Base-by-base conservation (phyloP, 108 stramenopile genomes). In the Skeletonema menzelii region DNA sequence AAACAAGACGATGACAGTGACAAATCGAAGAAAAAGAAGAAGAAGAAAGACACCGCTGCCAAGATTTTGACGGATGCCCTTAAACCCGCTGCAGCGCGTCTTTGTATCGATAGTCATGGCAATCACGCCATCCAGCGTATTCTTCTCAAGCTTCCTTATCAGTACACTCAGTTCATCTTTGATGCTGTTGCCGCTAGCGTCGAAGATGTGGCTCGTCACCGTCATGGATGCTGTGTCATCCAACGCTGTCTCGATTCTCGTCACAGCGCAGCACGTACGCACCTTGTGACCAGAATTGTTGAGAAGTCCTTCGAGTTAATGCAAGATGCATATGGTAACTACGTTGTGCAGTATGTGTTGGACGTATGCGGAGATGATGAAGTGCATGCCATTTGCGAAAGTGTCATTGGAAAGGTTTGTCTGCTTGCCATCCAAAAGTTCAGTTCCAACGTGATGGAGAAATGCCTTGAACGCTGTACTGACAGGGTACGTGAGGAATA, bases 171-270 rank as follows among this genome's bases (percentile, higher is more conserved):
- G 42, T 98, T 97, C 76, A 94, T 98, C 62, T 98, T 96, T 73
- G 97, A 97, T 74, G 94, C 94, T 24, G 95, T 95, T 59, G 93
- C 94, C 17, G 85, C 80, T 27, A 87, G 89, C 56, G 96, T 93
- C 59, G 83, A 96, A 11, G 93, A 97, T 78, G 97, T 99, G 61
- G 95, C 97, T 44, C 93, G 96, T 65, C 97, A 98, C 82, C 94
- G 98, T 59, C 97, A 99, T 77, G 98, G 98, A 11, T 98, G 97
- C 76, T 98, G 98, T 66, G 98, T 98, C 59, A 95, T 99, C 78
- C 98, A 99, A 75, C 87, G 97, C 26, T 97, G 97, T 72, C 82
- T 99, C 8, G 97, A 98, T 64, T 97, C 97, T 22, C 94, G 95
- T 24, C 89, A 88, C 59, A 84, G 85, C 27, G 79, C 88, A 2